Conservation (phyloP, 2,329 filamentous ascomycete genomes). For the Endoconidiophora polonica region DNA sequence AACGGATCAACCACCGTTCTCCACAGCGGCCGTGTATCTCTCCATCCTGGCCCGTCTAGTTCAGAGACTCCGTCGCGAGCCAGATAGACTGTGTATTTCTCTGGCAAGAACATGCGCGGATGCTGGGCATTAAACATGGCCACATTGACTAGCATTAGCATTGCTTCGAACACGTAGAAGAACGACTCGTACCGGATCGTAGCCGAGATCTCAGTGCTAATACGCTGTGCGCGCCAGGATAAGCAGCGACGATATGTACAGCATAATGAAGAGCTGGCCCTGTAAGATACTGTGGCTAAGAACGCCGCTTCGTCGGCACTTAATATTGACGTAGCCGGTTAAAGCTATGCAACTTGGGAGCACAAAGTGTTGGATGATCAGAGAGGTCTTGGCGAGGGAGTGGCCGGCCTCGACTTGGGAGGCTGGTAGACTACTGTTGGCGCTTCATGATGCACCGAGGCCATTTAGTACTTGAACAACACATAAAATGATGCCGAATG, state of each 20-base stretch:
- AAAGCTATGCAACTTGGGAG: conserved; percentile 32
- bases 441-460: conserved; percentile 30
- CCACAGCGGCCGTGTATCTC: conserved; percentile 28
- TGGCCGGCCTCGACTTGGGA: conserved; percentile 25
- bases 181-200: conserved; percentile 41
- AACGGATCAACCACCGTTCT: conserved; percentile 27
- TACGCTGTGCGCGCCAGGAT: conserved; percentile 39
- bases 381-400: conserved; percentile 31
- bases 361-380: conserved; percentile 39
- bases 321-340: conserved; percentile 31
- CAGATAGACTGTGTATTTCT: conserved; percentile 32
- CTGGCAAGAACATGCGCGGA: conserved; percentile 33
- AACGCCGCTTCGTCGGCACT: conserved; percentile 23
- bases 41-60: conserved; percentile 30
- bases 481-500: conserved; percentile 29
- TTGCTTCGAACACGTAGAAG: conserved; percentile 41
- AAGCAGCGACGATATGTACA: conserved; percentile 34
- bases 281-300: conserved; percentile 18
- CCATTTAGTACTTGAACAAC: conserved; percentile 31
- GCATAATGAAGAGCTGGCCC: conserved; percentile 25
- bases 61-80: conserved; percentile 32
- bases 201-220: conserved; percentile 23
- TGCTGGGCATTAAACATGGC: conserved; percentile 33
- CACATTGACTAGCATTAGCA: conserved; percentile 34
- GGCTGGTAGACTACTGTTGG: conserved; percentile 27